These are phyloP conservation scores for Auriscalpium orientale DNA, from an alignment of 768 basidiomycete genomes.

Conservation along the genomic window DNA sequence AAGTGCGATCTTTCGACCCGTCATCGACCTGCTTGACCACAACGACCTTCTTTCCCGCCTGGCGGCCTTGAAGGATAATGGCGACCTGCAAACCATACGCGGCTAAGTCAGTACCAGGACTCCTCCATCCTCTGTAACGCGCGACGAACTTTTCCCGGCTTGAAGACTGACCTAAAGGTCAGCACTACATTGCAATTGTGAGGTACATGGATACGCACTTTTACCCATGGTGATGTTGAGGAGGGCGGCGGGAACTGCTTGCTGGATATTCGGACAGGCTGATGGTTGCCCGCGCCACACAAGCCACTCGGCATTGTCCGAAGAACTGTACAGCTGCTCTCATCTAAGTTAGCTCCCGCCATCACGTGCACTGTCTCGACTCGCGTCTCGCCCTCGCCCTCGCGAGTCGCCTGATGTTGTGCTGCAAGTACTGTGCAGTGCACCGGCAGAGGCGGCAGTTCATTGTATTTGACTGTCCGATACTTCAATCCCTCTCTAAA, in stretches of 20 bases:
- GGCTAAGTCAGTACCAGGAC: neutral
- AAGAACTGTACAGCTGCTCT: conserved; percentile 16
- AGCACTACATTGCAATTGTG: neutral
- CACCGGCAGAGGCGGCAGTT: no score
- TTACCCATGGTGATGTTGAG: conserved; percentile 22
- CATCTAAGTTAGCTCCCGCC: no score
- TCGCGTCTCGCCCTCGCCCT: no score
- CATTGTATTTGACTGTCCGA: no score
- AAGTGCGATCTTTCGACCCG: conserved; percentile 91
- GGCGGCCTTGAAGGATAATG: conserved; percentile 97
- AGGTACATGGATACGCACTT: conserved; percentile 9
- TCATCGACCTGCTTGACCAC: conserved; percentile 98
- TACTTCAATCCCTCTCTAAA: no score
- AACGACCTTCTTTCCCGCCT: conserved; percentile 99
- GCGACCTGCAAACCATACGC: conserved; percentile 54
- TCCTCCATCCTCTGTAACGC: no score
- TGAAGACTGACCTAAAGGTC: conserved; percentile 58
- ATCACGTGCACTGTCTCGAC: no score
- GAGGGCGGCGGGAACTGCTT: conserved; percentile 11
- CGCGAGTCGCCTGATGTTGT: no score
- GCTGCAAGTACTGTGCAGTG: no score
- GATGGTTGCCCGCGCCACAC: conserved; percentile 1
- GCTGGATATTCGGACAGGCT: conserved; percentile 1
- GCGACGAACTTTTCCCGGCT: conserved; percentile 78
- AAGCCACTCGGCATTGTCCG: conserved; percentile 23